Evolutionary conservation across 352 stramenopile genomes (phyloP).

Genomic region (Phytophthora quininea): DNA sequence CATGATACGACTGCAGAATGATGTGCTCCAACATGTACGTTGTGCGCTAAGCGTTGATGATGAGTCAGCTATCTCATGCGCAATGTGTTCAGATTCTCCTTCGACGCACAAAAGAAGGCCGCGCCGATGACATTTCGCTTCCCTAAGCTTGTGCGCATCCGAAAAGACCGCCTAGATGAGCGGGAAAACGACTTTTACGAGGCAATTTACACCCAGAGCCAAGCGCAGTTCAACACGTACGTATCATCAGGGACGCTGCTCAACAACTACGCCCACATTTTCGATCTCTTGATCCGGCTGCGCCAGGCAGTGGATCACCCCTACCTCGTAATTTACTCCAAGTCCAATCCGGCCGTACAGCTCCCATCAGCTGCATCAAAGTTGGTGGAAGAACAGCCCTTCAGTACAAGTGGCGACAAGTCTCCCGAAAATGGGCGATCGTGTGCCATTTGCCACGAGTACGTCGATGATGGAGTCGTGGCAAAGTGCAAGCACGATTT

Average conservation of each 20-base stretch:
- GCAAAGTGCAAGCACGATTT: constrained; percentile 93
- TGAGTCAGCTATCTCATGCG: constrained; percentile 3
- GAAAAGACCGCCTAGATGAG: constrained; percentile 86
- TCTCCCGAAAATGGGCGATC: constrained; percentile 31
- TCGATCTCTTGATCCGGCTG: constrained; percentile 97
- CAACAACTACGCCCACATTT: constrained; percentile 99
- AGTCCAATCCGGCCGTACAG: constrained; percentile 84
- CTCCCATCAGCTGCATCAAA: constrained; percentile 47
- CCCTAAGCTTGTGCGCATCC: constrained; percentile 90
- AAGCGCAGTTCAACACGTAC: constrained; percentile 99
- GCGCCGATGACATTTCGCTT: constrained; percentile 94
- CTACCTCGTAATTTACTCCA: constrained; percentile 95
- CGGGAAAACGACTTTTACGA: constrained; percentile 99
- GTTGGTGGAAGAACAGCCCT: constrained; percentile 70
- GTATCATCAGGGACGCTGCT: constrained; percentile 96
- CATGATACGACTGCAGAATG: constrained; percentile 97
- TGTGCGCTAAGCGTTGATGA: constrained; percentile 11
- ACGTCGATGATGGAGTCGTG: constrained; percentile 87
- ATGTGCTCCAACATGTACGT: constrained; percentile 89
- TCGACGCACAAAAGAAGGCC: constrained; percentile 97
- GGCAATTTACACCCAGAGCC: constrained; percentile 97
- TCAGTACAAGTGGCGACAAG: constrained; percentile 37
- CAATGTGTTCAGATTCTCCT: constrained; percentile 89
- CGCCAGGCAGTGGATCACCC: constrained; percentile 98
- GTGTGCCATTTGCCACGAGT: constrained; percentile 95